Conservation (phyloP, 169 alveolate species). For the Eimeria acervulina region DNA sequence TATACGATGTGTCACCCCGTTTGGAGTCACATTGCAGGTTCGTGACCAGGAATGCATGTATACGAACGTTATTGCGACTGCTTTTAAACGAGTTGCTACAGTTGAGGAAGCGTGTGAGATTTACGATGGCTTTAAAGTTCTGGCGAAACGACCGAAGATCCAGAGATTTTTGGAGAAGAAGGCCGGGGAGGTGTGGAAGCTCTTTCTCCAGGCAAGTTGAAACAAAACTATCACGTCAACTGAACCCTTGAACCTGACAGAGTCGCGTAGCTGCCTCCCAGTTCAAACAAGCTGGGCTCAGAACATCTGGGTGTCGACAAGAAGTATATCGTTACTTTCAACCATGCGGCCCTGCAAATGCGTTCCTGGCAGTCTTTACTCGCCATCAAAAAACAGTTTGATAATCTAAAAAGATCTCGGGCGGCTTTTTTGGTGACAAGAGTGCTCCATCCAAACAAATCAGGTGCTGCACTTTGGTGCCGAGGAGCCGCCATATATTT, state of each 20-base stretch:
- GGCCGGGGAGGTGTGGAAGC: conserved; percentile 91
- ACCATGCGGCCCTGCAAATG: neutral
- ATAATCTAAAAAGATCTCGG: conserved; percentile 36
- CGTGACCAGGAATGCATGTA: conserved; percentile 93
- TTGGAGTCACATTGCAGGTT: conserved; percentile 78
- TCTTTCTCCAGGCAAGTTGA: conserved; percentile 88
- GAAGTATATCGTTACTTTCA: neutral
- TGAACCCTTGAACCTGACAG: neutral
- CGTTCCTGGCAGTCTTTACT: conserved; percentile 18
- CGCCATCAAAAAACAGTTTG: conserved; percentile 68
- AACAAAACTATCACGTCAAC: neutral
- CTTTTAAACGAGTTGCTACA: conserved; percentile 93
- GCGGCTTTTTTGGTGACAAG: conserved; percentile 45
- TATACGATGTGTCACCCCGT: neutral
- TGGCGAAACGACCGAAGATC: conserved; percentile 94
- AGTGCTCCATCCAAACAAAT: conserved; percentile 60
- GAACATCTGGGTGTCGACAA: neutral
- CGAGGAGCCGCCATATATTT: conserved; percentile 84
- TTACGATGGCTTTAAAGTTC: conserved; percentile 93
- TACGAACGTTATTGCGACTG: conserved; percentile 91
- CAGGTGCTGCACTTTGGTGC: conserved; percentile 85
- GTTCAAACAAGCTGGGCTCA: neutral
- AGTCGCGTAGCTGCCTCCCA: too few species aligned
- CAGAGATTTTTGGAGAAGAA: conserved; percentile 93
- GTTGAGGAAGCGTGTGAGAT: conserved; percentile 90